A percentile compares a stretch with the other conserved stretches of the same genome.
phyloP scores from a whole-genome alignment of 768 basidiomycete species.

The Mycena alexandri region DNA sequence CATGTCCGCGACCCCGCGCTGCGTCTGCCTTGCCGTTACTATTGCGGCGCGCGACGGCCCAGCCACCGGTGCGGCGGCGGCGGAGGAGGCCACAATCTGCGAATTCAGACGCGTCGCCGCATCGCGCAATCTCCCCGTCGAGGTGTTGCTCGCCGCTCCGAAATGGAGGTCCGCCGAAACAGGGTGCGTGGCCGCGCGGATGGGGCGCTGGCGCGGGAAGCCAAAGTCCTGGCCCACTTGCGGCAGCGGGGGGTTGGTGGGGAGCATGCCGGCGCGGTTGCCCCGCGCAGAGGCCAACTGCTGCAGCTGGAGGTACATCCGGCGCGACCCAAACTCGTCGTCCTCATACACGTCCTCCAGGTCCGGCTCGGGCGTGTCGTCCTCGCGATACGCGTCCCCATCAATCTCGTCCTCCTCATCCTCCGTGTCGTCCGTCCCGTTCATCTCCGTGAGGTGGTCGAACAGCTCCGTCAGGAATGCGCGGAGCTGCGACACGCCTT shows the following conservation, averaged over 20 bases:
- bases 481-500: conserved; percentile 87
- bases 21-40: conserved; percentile 45
- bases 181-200: conserved; percentile 44
- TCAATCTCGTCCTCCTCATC: conserved; percentile 75
- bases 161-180: conserved; percentile 34
- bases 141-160: conserved; percentile 22
- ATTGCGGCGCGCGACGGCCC: conserved; percentile 50
- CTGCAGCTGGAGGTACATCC: conserved; percentile 44
- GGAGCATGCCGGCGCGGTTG: conserved; percentile 28
- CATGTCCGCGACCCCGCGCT: conserved; percentile 56
- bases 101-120: conserved; percentile 53
- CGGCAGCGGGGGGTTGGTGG: conserved; percentile 43
- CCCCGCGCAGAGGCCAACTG: conserved; percentile 41
- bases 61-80: conserved; percentile 46
- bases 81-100: conserved; percentile 47
- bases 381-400: conserved; percentile 62
- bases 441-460: conserved; percentile 80
- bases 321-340: conserved; percentile 48
- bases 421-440: conserved; percentile 76
- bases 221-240: conserved; percentile 47
- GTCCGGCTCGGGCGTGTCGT: conserved; percentile 62
- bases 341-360: conserved; percentile 47
- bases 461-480: conserved; percentile 82
- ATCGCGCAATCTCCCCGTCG: conserved; percentile 50
- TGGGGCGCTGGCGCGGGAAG: conserved; percentile 51